These are phyloP conservation scores for Shiraia bambusicola DNA, from an alignment of 2,329 filamentous ascomycete species.

Conservation along the genomic window DNA sequence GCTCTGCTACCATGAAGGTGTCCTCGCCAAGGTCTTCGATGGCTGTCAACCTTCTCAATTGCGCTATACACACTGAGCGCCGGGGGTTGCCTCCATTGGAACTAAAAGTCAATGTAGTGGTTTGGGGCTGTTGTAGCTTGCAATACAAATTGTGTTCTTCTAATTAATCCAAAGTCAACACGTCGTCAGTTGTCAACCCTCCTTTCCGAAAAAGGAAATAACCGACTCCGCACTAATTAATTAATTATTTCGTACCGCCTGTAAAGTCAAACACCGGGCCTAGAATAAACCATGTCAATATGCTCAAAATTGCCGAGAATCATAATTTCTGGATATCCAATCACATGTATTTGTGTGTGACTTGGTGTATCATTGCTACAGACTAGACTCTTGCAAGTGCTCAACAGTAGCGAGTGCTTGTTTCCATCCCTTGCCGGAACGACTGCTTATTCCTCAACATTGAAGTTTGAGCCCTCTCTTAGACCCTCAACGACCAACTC, in stretches of 20 bases:
- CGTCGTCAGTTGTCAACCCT: neutral
- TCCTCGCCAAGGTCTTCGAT: slow-evolving; percentile 15
- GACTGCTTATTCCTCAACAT: slow-evolving; percentile 56
- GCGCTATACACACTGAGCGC: neutral
- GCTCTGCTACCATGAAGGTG: slow-evolving; percentile 20
- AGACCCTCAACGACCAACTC: slow-evolving; percentile 86
- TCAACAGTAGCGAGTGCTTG: slow-evolving; percentile 15
- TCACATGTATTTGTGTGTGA: too few relatives aligned
- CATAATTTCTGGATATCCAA: too few relatives aligned
- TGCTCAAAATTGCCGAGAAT: too few relatives aligned
- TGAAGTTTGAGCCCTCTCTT: slow-evolving; percentile 72
- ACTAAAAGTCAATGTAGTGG: neutral
- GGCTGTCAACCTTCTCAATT: neutral
- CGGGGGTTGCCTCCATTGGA: too few relatives aligned
- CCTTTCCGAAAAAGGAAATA: slow-evolving; percentile 5
- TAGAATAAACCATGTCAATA: too few relatives aligned
- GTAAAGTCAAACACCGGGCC: neutral
- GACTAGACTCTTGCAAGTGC: slow-evolving; percentile 4
- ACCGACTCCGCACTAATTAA: slow-evolving; percentile 1
- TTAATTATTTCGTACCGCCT: neutral
- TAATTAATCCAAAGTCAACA: neutral
- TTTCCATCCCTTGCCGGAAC: slow-evolving; percentile 3
- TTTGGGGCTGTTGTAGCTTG: neutral
- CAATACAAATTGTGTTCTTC: neutral
- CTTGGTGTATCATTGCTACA: slow-evolving; percentile 13